Percentiles rank a stretch among this genome's conserved stretches.
phyloP scores from a whole-genome alignment of 73 alveolate species.

The Diophrys sp. region DNA sequence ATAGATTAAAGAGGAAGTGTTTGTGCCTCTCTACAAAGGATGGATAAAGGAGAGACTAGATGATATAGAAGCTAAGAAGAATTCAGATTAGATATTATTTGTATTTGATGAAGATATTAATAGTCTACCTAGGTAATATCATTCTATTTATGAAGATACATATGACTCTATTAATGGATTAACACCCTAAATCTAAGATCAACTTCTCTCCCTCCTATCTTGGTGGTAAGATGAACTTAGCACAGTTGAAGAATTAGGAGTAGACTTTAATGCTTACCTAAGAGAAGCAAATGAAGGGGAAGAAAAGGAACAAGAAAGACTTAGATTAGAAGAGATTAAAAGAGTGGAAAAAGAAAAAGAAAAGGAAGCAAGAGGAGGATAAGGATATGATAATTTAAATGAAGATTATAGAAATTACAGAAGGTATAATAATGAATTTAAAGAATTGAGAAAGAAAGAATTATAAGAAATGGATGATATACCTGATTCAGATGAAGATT shows the following conservation, averaged over 20 bases:
- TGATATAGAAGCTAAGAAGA: constrained; percentile 27
- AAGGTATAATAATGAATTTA: background rate
- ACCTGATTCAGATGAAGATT: background rate
- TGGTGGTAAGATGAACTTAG: constrained; percentile 22
- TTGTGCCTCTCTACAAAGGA: constrained; percentile 8
- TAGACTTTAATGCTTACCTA: constrained; percentile 30
- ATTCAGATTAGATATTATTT: constrained; percentile 26
- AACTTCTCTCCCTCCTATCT: constrained; percentile 4
- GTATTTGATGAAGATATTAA: constrained; percentile 50
- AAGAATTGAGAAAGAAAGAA: background rate
- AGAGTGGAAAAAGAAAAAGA: background rate
- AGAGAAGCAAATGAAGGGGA: constrained; percentile 4
- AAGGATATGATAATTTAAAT: background rate
- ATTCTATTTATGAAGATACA: constrained; percentile 39
- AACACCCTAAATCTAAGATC: constrained; percentile 13
- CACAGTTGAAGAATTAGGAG: constrained; percentile 2
- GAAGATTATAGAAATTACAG: background rate
- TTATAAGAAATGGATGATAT: background rate
- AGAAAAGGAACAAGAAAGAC: background rate
- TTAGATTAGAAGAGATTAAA: constrained; percentile 5
- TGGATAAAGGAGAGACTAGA: constrained; percentile 23
- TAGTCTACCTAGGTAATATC: constrained; percentile 17
- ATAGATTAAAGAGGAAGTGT: constrained; percentile 9
- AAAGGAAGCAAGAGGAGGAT: background rate
- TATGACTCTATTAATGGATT: background rate